Conservation (phyloP, 305 asterid genomes). For the Fraxinus sp. region DNA sequence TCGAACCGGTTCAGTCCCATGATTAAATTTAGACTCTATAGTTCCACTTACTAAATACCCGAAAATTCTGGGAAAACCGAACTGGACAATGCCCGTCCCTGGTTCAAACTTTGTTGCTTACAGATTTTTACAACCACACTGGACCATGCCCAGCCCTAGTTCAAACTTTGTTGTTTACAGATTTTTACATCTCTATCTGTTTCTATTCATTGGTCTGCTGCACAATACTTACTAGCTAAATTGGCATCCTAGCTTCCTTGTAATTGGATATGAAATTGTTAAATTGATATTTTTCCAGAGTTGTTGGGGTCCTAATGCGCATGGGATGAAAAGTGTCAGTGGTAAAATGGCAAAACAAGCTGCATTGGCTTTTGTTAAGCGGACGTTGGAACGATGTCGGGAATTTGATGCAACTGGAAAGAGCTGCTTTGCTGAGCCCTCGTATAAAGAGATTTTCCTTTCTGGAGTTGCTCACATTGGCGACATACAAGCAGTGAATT, state of each 20-base stretch:
- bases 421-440: constrained; percentile 79
- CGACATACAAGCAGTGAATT: constrained; percentile 48
- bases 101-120: neutral
- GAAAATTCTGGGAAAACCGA: too few species aligned
- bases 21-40: too few species aligned
- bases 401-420: constrained; percentile 70
- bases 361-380: constrained; percentile 77
- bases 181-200: neutral
- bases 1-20: neutral
- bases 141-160: neutral
- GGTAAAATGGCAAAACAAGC: constrained; percentile 88
- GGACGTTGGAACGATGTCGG: constrained; percentile 64
- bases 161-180: neutral
- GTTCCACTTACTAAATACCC: too few species aligned
- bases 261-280: constrained; percentile 12
- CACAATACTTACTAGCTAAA: neutral
- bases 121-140: neutral
- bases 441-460: constrained; percentile 62
- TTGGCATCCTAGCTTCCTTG: constrained; percentile 1
- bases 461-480: constrained; percentile 58
- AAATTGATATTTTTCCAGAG: constrained; percentile 43
- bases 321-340: constrained; percentile 79
- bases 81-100: neutral
- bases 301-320: constrained; percentile 78
- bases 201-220: constrained; percentile 9